These are phyloP conservation scores for Beauveria brongniartii DNA, from an alignment of 2,329 filamentous ascomycete species.

Conservation along the genomic window DNA sequence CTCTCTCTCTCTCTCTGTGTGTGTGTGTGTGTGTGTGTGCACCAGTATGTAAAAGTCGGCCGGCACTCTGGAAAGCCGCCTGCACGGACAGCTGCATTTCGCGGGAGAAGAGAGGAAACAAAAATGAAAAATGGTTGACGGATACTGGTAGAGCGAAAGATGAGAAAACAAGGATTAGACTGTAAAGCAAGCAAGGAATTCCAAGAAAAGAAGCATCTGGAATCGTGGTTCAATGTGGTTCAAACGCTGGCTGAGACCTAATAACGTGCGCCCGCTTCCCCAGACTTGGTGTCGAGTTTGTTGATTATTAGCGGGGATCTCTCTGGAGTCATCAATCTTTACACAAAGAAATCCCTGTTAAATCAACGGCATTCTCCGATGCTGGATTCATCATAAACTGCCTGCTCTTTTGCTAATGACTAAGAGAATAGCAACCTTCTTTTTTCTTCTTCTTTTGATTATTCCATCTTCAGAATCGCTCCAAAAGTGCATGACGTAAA, in stretches of 20 bases:
- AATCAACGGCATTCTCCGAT: too few species aligned
- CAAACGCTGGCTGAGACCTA: neutral
- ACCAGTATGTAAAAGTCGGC: neutral
- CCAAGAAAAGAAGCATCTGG: neutral
- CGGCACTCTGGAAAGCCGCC: neutral
- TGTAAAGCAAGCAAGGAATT: neutral
- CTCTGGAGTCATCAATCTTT: too few species aligned
- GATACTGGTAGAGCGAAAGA: neutral
- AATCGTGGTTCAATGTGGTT: neutral
- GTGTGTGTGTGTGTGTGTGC: too few species aligned
- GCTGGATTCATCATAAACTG: too few species aligned
- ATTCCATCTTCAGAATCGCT: too few species aligned
- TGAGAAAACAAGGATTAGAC: neutral
- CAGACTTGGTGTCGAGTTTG: neutral
- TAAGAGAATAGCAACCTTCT: too few species aligned
- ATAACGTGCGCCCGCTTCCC: neutral
- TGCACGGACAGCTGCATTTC: neutral
- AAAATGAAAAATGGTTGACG: neutral
- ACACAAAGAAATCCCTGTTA: too few species aligned
- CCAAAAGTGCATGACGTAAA: too few species aligned
- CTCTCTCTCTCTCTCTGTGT: too few species aligned
- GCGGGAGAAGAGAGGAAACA: slow-evolving; percentile 1
- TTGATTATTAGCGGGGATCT: too few species aligned
- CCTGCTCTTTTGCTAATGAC: too few species aligned
- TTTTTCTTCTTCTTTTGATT: too few species aligned